Conservation (phyloP, 2,329 filamentous ascomycete species). For the Neospermospora avenae region DNA sequence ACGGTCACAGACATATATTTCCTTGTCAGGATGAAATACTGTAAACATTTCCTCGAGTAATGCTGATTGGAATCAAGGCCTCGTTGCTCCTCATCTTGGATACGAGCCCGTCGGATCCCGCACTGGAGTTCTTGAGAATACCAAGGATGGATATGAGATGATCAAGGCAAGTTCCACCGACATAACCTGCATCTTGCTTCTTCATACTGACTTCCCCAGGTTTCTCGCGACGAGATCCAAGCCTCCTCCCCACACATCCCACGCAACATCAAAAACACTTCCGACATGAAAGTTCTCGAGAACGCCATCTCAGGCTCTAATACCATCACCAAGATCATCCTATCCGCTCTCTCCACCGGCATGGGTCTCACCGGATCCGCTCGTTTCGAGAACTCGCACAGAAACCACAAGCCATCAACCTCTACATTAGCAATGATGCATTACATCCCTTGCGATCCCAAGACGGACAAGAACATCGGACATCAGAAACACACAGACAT, state of each 20-base stretch:
- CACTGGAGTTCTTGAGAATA: conserved; percentile 45
- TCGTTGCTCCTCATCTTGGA: conserved; percentile 51
- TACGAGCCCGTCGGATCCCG: conserved; percentile 49
- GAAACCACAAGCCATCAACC: conserved; percentile 47
- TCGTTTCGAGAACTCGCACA: conserved; percentile 50
- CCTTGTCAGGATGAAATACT: not conserved
- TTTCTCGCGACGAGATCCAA: conserved; percentile 49
- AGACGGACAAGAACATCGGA: conserved; percentile 43
- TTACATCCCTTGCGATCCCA: conserved; percentile 46
- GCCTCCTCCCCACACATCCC: conserved; percentile 45
- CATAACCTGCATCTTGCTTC: not conserved
- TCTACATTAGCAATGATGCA: conserved; percentile 54
- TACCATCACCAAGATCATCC: conserved; percentile 44
- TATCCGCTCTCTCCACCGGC: conserved; percentile 42
- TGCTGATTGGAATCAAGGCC: conserved; percentile 33
- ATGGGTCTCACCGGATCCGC: conserved; percentile 44
- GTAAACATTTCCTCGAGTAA: not conserved
- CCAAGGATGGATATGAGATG: conserved; percentile 53
- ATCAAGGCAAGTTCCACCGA: conserved; percentile 40
- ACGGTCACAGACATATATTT: no score
- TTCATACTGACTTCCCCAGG: conserved; percentile 37
- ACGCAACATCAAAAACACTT: conserved; percentile 46
- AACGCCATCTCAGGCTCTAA: conserved; percentile 49
- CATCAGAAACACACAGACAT: conserved; percentile 58
- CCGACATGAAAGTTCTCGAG: conserved; percentile 46